Base-by-base conservation (phyloP, 2,329 filamentous ascomycete genomes). In the Ilyonectria destructans region DNA sequence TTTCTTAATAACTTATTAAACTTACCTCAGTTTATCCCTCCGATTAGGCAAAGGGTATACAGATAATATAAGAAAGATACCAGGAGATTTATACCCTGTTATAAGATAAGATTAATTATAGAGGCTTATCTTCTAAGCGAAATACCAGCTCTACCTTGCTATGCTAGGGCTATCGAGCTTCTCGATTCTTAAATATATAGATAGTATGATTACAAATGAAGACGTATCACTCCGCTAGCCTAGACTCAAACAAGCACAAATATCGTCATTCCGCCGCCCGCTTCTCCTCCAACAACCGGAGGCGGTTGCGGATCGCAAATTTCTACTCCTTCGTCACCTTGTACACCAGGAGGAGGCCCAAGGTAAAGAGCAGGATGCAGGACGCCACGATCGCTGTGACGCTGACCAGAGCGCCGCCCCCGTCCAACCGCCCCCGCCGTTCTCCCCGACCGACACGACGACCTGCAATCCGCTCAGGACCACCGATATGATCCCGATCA, bases 391-490 rank as follows among this genome's bases (percentile, higher is more conserved):
- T 70, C 5, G 56, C 31, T 15, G 54, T 19, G 5, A 69, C 49
- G 31, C 68, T 71, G 45, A 74, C 58, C 66, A 60, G 17, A 69
- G 58, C 17, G 64, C 70, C n/a, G 31, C 45, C 19, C 26, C 61
- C 37, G 40, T 33, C 51, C 51, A 60, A 31, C 23, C 52, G n/a
- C 29, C 35, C 26, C n/a, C 40, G 17, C 10, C 21, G 19, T 40
- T 54, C 12, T 59, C n/a, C 2, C 62, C 12, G 35, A 37, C 35
- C 35, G 35, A 37, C 15, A 13, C 35, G 12, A 37, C 10, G 35
- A 76, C 65, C 62, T 77, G 72, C 46, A 77, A 48, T 17, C 67
- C 72, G 23, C 62, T 74, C 21, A 23, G 21, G 21, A 23, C 21
- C 21, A 23, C 21, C 21, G 21, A 23, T 4, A 4, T 4, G 21